Conservation (phyloP, 2,329 filamentous ascomycete genomes). For the Fusarium sp. region DNA sequence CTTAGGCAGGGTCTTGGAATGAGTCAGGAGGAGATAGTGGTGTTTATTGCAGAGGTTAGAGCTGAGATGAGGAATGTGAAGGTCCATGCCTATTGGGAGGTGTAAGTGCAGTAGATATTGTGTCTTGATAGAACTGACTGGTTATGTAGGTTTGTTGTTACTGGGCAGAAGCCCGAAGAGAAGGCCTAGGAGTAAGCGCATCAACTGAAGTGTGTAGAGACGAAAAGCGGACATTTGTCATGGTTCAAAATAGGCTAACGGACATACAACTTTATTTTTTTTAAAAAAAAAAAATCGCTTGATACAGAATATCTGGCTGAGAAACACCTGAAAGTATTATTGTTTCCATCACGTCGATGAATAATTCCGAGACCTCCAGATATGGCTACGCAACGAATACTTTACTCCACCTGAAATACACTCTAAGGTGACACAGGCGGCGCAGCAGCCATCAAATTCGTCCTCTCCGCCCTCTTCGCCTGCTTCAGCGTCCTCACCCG, state of each 20-base stretch:
- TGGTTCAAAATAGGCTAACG: rapidly evolving
- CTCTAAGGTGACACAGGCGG: not conserved
- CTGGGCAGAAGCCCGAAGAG: constrained; percentile 15
- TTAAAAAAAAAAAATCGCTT: not conserved
- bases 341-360: no score
- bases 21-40: constrained; percentile 13
- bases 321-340: not conserved
- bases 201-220: rapidly evolving
- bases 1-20: constrained; percentile 5
- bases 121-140: not conserved
- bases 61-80: constrained; percentile 16
- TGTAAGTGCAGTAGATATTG: not conserved
- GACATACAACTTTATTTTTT: rapidly evolving
- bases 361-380: not conserved
- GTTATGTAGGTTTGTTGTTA: not conserved
- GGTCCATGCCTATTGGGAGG: constrained; percentile 19
- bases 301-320: rapidly evolving
- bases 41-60: constrained; percentile 4
- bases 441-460: not conserved
- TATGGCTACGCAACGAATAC: not conserved
- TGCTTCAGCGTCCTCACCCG: not conserved
- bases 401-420: no score
- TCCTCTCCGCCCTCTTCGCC: not conserved
- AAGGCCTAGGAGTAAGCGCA: no score
- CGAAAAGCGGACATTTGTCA: rapidly evolving